Evolutionary conservation across 2,329 filamentous ascomycete genomes (phyloP).

Genomic region (Emericellopsis atlantica): DNA sequence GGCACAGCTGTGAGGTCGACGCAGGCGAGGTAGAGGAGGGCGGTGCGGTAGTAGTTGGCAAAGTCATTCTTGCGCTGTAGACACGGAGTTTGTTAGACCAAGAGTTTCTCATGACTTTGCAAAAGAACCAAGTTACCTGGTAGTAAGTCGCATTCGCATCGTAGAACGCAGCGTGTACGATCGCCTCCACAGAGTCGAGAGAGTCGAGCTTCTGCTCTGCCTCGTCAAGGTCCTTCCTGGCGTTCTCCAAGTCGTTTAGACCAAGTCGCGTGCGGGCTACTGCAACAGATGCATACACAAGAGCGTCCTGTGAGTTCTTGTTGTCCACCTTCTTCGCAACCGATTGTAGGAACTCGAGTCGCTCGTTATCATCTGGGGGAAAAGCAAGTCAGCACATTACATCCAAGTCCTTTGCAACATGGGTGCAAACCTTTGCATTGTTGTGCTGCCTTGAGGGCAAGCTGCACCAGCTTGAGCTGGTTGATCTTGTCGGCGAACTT

Average conservation of each 20-base stretch:
- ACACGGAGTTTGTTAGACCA: slow-evolving; percentile 20
- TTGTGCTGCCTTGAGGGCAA: slow-evolving; percentile 76
- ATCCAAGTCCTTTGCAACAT: not conserved
- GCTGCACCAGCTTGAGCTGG: slow-evolving; percentile 87
- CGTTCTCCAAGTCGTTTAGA: slow-evolving; percentile 66
- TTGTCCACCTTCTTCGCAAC: slow-evolving; percentile 84
- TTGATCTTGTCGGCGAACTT: slow-evolving; percentile 99
- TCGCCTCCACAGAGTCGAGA: slow-evolving; percentile 90
- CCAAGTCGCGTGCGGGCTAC: slow-evolving; percentile 79
- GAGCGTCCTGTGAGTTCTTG: slow-evolving; percentile 85
- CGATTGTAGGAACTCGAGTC: slow-evolving; percentile 70
- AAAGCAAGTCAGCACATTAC: not conserved
- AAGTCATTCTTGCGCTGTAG: slow-evolving; percentile 70
- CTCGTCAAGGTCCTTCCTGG: slow-evolving; percentile 74
- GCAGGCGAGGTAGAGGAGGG: slow-evolving; percentile 93
- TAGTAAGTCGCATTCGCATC: slow-evolving; percentile 91
- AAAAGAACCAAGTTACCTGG: slow-evolving; percentile 36
- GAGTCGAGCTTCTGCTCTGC: slow-evolving; percentile 80
- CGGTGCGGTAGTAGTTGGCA: slow-evolving; percentile 92
- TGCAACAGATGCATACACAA: slow-evolving; percentile 85
- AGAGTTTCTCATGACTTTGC: not conserved
- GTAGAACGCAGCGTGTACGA: slow-evolving; percentile 95
- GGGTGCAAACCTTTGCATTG: slow-evolving; percentile 58
- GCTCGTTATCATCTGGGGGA: slow-evolving; percentile 65
- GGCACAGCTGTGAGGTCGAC: slow-evolving; percentile 71